Evolutionary conservation across 2,329 filamentous ascomycete species (phyloP).

Genomic region (Graphilbum sp.): DNA sequence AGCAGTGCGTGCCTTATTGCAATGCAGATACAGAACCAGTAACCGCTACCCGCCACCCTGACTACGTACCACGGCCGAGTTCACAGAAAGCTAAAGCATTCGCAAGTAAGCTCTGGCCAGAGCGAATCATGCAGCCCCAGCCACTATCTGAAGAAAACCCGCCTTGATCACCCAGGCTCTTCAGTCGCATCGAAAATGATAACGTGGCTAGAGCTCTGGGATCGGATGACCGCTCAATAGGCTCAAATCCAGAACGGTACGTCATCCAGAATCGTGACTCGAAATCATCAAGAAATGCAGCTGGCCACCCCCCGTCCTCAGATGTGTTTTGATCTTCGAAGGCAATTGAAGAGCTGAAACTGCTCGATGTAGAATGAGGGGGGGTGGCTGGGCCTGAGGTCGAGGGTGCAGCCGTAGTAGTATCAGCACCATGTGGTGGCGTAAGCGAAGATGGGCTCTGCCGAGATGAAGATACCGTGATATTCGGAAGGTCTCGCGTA

Average conservation of each 20-base stretch:
- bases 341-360: constrained; percentile 33
- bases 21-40: too few relatives aligned
- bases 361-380: constrained; percentile 31
- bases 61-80: constrained; percentile 63
- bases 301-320: constrained; percentile 55
- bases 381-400: constrained; percentile 22
- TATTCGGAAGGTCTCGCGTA: constrained; percentile 19
- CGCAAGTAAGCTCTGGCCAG: constrained; percentile 81
- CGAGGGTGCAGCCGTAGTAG: constrained; percentile 5
- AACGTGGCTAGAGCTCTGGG: constrained; percentile 54
- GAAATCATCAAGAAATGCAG: constrained; percentile 76
- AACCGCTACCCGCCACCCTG: too few relatives aligned
- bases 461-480: constrained; percentile 6
- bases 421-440: constrained; percentile 1
- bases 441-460: constrained; percentile 5
- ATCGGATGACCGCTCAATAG: constrained; percentile 65
- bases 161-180: constrained; percentile 58
- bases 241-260: constrained; percentile 73
- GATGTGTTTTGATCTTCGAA: constrained; percentile 23
- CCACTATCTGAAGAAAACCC: constrained; percentile 89
- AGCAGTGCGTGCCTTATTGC: background rate
- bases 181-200: constrained; percentile 71
- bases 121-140: constrained; percentile 98
- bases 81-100: constrained; percentile 61
- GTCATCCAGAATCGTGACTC: constrained; percentile 93